Base-by-base conservation (phyloP, 2,329 filamentous ascomycete species). In the Didymellaceae sp. region DNA sequence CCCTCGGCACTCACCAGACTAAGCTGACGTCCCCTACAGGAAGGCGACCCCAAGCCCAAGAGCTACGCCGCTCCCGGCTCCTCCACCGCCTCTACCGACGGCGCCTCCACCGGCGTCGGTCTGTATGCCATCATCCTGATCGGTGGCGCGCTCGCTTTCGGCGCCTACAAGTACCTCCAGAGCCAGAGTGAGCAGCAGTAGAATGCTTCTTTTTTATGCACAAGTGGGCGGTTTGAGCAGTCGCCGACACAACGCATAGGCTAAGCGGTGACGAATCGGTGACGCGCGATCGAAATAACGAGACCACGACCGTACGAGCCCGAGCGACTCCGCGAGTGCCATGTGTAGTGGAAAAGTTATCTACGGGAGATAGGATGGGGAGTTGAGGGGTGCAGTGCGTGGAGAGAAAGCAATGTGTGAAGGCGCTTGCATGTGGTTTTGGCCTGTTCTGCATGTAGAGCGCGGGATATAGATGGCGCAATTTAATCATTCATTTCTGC, bases 161-260 rank as follows among this genome's bases (percentile, higher is more conserved):
- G 83, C 65, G 89, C 83, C 66, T 97, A 93, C 82, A 87, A 92
- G 77, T 96, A 94, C 80, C 75, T 95, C 65, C 86, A 93, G 80
- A 77, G 81, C 46, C 62, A 69, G 59, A 43, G 43, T 25, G 58
- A 66, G 55, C 49, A 52, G 49, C 49, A 52, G 38, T 52, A 61
- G 17, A 38, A 2, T 11, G 24, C 24, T 25, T 2, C 24, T n/a
- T n/a, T n/a, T n/a, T n/a, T n/a, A n/a, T n/a, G n/a, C n/a, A n/a
- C n/a, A n/a, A n/a, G n/a, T n/a, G n/a, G n/a, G n/a, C n/a, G n/a
- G n/a, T n/a, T n/a, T n/a, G n/a, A n/a, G n/a, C n/a, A n/a, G n/a
- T n/a, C n/a, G n/a, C n/a, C n/a, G n/a, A n/a, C n/a, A n/a, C n/a
- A 17, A 24, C 32, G 24, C 38, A 40, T 10, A 42, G 31, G 25